Conservation (phyloP, 2,329 filamentous ascomycete genomes). For the Dryadomyces sulphureus region DNA sequence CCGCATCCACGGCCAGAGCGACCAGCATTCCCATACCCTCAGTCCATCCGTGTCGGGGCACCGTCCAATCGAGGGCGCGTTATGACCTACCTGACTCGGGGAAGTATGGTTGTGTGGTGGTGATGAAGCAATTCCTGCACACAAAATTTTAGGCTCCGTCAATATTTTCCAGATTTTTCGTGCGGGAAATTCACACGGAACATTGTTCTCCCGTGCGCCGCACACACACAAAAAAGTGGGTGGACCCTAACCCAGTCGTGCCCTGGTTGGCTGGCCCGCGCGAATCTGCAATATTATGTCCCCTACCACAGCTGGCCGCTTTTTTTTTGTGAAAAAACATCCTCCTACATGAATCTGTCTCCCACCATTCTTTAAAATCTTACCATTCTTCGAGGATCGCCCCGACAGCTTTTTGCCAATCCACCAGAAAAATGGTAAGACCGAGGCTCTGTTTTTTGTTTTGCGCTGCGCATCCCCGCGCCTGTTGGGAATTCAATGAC, state of each 20-base stretch:
- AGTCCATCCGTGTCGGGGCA: constrained; percentile 10
- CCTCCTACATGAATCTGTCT: background rate
- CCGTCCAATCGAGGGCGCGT: constrained; percentile 15
- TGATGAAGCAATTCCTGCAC: background rate
- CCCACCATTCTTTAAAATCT: constrained; percentile 14
- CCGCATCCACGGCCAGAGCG: background rate
- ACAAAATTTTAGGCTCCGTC: background rate
- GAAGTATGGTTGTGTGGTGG: background rate
- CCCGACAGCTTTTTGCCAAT: constrained; percentile 38
- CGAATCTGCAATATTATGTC: constrained; percentile 3
- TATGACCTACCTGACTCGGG: constrained; percentile 9
- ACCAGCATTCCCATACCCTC: too few relatives aligned
- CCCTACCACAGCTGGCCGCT: constrained; percentile 1
- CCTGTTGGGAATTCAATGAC: too few relatives aligned
- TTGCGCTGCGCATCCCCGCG: background rate
- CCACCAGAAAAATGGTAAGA: constrained; percentile 45
- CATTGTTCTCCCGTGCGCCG: constrained; percentile 5
- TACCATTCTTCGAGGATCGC: constrained; percentile 51
- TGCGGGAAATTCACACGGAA: constrained; percentile 8
- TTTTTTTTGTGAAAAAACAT: constrained; percentile 2
- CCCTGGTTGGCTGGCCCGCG: constrained; percentile 2
- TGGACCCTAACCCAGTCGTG: constrained; percentile 11
- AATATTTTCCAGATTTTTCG: constrained; percentile 5
- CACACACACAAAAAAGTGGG: constrained; percentile 4
- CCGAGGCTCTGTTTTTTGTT: background rate